These are phyloP conservation scores for Juncus effusus DNA, from an alignment of 176 grass and related monocot species.

Conservation along the genomic window DNA sequence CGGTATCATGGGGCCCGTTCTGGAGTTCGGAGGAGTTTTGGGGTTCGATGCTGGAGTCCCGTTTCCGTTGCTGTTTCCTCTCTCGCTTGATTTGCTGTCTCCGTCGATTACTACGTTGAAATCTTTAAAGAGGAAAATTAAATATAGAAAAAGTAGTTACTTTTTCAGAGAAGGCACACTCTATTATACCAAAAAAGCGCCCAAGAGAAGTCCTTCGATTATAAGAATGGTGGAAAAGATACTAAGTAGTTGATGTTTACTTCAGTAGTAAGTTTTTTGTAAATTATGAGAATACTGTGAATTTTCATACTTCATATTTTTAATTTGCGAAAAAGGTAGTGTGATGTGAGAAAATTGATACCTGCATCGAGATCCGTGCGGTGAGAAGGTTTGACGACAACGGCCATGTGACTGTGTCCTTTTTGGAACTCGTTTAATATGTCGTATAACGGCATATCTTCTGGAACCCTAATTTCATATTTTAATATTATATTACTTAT, in stretches of 20 bases:
- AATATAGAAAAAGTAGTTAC: too few species aligned
- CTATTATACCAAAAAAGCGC: not conserved
- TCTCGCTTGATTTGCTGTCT: conserved; percentile 3
- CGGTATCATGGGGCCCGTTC: not conserved
- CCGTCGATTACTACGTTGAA: conserved; percentile 23
- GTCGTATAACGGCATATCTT: conserved; percentile 93
- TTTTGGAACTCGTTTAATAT: conserved; percentile 99
- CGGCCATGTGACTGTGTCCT: conserved; percentile 98
- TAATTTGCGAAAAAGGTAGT: not conserved
- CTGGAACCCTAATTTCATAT: conserved; percentile 46
- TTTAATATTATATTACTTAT: conserved; percentile 4
- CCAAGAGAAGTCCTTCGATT: not conserved
- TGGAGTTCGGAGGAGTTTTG: not conserved
- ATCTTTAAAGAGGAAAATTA: not conserved
- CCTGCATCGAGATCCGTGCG: conserved; percentile 5
- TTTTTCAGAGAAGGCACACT: not conserved
- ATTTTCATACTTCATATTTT: too few species aligned
- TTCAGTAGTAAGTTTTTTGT: not conserved
- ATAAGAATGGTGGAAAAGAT: not conserved
- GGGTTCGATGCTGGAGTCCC: not conserved
- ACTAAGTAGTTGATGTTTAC: not conserved
- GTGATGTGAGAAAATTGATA: not conserved
- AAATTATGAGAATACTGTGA: not conserved
- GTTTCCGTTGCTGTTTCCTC: not conserved
- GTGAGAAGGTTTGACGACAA: conserved; percentile 57